Conservation (phyloP, 805 yeast genomes). For the Lipomyces chichibuensis region DNA sequence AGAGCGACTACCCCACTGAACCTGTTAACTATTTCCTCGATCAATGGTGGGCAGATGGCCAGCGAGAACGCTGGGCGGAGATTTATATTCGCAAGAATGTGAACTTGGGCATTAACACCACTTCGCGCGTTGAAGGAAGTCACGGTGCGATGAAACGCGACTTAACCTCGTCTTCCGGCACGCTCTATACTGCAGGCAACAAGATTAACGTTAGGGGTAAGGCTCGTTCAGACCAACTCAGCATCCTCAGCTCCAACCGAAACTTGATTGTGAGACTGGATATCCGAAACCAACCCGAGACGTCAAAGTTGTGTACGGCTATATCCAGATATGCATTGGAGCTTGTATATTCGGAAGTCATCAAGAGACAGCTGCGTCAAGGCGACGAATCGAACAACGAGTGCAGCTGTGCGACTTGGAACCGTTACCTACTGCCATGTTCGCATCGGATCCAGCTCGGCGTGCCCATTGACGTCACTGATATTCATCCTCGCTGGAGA, state of each 20-base stretch:
- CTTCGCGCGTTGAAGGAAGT: not conserved
- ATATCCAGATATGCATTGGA: too few species aligned
- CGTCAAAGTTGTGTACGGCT: not conserved
- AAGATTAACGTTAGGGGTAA: conserved; percentile 41
- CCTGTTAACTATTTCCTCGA: not conserved
- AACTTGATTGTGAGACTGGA: not conserved
- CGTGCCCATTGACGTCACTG: not conserved
- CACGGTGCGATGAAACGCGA: not conserved
- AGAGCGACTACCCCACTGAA: not conserved
- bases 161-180: not conserved
- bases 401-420: not conserved
- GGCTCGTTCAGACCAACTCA: not conserved
- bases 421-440: not conserved
- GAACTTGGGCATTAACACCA: not conserved
- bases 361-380: not conserved
- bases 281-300: not conserved
- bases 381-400: not conserved
- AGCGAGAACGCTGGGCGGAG: not conserved
- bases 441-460: not conserved
- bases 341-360: not conserved
- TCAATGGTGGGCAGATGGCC: not conserved
- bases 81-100: not conserved
- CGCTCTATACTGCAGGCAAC: too few species aligned
- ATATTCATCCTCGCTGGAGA: not conserved
- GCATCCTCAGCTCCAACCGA: not conserved